These are phyloP conservation scores for Aaosphaeria arxii DNA, from an alignment of 2,329 filamentous ascomycete genomes.

Conservation along the genomic window DNA sequence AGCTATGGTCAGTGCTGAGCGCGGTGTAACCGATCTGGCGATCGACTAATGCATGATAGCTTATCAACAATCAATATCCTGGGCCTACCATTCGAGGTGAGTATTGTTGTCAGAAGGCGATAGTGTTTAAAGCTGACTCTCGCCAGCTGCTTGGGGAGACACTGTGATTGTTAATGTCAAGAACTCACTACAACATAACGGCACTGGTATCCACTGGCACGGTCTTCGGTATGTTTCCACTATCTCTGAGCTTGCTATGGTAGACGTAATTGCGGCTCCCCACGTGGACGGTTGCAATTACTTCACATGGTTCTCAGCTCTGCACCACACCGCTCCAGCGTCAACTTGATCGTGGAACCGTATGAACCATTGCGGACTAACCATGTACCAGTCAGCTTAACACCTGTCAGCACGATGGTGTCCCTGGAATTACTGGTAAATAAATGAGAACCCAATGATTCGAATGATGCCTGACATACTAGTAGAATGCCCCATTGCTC, in stretches of 20 bases:
- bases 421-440: constrained; percentile 38
- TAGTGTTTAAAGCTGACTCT: neutral
- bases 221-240: constrained; percentile 30
- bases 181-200: constrained; percentile 36
- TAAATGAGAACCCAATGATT: neutral
- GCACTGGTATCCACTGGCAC: constrained; percentile 53
- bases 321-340: too few species aligned
- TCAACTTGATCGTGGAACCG: too few species aligned
- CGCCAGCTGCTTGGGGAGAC: constrained; percentile 36
- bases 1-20: constrained; percentile 17
- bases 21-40: constrained; percentile 26
- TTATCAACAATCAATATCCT: constrained; percentile 58
- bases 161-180: constrained; percentile 34
- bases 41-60: constrained; percentile 25
- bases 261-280: too few species aligned
- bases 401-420: constrained; percentile 53
- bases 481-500: constrained; percentile 64
- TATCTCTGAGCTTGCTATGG: too few species aligned
- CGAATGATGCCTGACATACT: too few species aligned
- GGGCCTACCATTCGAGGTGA: constrained; percentile 49
- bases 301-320: too few species aligned
- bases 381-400: constrained; percentile 24
- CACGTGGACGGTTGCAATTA: too few species aligned
- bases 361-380: too few species aligned
- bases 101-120: neutral